Evolutionary conservation across 1,284 basidiomycete genomes (phyloP), one percentile per base, ranked within the genome.

Genomic region (Ganoderma meredithae): DNA sequence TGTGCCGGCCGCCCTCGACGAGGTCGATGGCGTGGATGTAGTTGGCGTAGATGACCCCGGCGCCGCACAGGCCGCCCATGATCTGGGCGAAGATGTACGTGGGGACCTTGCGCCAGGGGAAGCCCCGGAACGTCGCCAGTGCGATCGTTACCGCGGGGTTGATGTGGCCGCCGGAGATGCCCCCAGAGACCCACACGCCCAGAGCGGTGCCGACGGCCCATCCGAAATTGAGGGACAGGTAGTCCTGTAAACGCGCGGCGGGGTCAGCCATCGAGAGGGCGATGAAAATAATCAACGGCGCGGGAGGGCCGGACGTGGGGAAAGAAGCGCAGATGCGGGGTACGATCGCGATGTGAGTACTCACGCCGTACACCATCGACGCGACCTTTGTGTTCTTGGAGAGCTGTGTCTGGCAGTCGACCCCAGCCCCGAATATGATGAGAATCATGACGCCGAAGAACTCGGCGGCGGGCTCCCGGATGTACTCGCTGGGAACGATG

Each of bases 81-180:
- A 91, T 71, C 78, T 96, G 94, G 0, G 91, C 86, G 47, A 88
- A 74, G 62, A 94, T 86, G 76, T 91, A 96, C 72, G 76, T 82
- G 0, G 92, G 91, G 0, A 95, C 91, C 76, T 95, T 95, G 69
- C 85, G 86, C 88, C 89, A 90, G 1, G 95, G 92, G 79, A 96
- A 95, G 62, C 84, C 84, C 66, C 94, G 88, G 75, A 89, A 88
- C 6, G 88, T 81, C 0, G 91, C 91, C 58, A 94, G 74, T 6
- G 88, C 83, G 44, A 95, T 75, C 2, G 93, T 95, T 15, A 94
- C 92, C 31, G 91, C 91, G 56, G 92, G 93, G 75, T 94, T 94
- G 71, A 94, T 86, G 75, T 94, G 92, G 41, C 91, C 93, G 22
- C 92, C 91, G 60, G 91, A 92, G 67, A 92, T 86, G 59, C 88